phyloP scores from a whole-genome alignment of 768 basidiomycete species.

The Lactifluus echinatus region DNA sequence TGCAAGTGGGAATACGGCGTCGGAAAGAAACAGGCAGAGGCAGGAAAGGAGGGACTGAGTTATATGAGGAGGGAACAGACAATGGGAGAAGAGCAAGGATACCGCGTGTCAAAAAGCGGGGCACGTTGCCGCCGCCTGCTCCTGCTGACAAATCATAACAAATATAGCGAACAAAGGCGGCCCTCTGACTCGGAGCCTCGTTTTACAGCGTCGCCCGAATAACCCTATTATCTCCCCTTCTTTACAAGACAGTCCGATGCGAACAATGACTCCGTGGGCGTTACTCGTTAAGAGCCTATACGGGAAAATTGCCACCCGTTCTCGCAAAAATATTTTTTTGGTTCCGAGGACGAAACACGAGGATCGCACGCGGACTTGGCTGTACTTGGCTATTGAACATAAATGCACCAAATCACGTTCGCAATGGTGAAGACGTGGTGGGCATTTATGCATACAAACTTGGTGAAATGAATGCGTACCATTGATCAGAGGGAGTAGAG shows the following conservation, averaged over 20 bases:
- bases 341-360: constrained; percentile 9
- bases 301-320: not conserved
- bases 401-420: not conserved
- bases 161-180: constrained; percentile 17
- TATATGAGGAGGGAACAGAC: constrained; percentile 15
- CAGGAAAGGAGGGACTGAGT: constrained; percentile 15
- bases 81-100: constrained; percentile 14
- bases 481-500: constrained; percentile 13
- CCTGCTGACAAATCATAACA: constrained; percentile 17
- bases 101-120: constrained; percentile 17
- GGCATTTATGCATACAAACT: not conserved
- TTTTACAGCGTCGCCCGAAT: constrained; percentile 20
- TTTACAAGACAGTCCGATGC: not conserved
- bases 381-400: not conserved
- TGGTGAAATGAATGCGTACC: not conserved
- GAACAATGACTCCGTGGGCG: constrained; percentile 10
- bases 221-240: constrained; percentile 4
- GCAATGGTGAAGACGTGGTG: not conserved
- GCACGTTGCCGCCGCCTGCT: constrained; percentile 17
- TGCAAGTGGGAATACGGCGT: not conserved
- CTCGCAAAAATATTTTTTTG: not conserved
- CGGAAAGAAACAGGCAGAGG: constrained; percentile 6
- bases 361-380: constrained; percentile 6
- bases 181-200: constrained; percentile 16
- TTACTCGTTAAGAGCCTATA: not conserved